Evolutionary conservation across 352 stramenopile genomes (phyloP).

Genomic region (Globisporangium carolinianum): DNA sequence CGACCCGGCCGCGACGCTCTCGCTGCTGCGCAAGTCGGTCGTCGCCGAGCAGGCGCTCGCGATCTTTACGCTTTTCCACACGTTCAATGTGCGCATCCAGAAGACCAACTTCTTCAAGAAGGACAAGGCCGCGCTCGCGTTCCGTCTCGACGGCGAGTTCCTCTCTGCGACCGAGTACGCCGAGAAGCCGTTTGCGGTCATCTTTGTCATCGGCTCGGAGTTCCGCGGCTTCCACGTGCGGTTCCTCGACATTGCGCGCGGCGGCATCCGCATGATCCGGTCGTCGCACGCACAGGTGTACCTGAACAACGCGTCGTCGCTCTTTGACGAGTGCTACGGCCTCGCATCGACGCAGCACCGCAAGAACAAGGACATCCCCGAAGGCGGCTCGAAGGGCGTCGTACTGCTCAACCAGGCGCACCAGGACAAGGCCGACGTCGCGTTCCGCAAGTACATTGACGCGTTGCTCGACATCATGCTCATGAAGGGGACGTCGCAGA

Average conservation of each 20-base stretch:
- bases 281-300: constrained; percentile 87
- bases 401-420: constrained; percentile 92
- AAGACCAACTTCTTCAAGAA: constrained; percentile 86
- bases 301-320: constrained; percentile 83
- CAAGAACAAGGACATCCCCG: constrained; percentile 99
- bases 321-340: constrained; percentile 96
- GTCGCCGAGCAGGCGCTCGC: constrained; percentile 65
- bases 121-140: constrained; percentile 67
- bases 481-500: constrained; percentile 89
- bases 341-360: constrained; percentile 96
- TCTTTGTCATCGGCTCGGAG: constrained; percentile 93
- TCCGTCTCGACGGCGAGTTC: constrained; percentile 73
- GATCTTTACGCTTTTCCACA: constrained; percentile 80
- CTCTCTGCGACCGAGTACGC: constrained; percentile 65
- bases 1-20: constrained; percentile 51
- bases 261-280: constrained; percentile 91
- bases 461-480: constrained; percentile 95
- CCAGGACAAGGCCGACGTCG: constrained; percentile 78
- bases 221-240: constrained; percentile 98
- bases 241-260: constrained; percentile 96
- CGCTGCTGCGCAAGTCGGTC: constrained; percentile 63
- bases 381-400: constrained; percentile 97
- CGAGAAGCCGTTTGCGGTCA: constrained; percentile 90
- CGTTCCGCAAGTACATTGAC: constrained; percentile 96
- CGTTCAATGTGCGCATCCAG: constrained; percentile 75